phyloP scores from a whole-genome alignment of 2,329 filamentous ascomycete genomes.

The Cytospora piceae region DNA sequence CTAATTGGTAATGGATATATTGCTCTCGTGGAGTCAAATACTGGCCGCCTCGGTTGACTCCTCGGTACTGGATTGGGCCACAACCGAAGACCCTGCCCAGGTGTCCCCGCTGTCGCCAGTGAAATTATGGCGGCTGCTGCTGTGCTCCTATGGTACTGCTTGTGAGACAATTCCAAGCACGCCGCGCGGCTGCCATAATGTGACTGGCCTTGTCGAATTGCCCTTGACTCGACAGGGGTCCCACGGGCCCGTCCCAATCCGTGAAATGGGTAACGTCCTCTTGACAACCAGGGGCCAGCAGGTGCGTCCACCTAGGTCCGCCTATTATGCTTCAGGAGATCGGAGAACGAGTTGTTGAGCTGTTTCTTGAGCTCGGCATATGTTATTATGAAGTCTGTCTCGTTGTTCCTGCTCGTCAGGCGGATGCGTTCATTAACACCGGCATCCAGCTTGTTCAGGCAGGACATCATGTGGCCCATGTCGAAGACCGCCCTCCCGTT shows the following conservation, averaged over 20 bases:
- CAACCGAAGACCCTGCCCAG: neutral
- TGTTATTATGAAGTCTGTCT: slow-evolving; percentile 83
- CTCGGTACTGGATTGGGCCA: neutral
- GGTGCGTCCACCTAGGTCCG: slow-evolving; percentile 21
- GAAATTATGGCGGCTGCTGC: neutral
- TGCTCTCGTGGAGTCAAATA: neutral
- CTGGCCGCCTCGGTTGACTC: neutral
- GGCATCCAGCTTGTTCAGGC: slow-evolving; percentile 90
- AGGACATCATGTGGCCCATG: slow-evolving; percentile 83
- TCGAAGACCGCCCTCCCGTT: slow-evolving; percentile 83
- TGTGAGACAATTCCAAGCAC: neutral
- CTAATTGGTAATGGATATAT: neutral
- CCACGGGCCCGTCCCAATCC: neutral
- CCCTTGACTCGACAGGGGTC: neutral
- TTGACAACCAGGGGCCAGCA: neutral
- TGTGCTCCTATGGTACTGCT: neutral
- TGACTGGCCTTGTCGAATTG: neutral
- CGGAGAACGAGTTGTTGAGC: slow-evolving; percentile 59
- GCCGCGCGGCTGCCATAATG: neutral
- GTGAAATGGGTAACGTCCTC: neutral
- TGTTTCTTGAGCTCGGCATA: slow-evolving; percentile 85
- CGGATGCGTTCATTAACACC: slow-evolving; percentile 85
- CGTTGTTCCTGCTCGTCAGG: slow-evolving; percentile 86
- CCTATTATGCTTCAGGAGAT: slow-evolving; percentile 54
- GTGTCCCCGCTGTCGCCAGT: neutral